These are phyloP conservation scores for Phaeosphaeriaceae sp. DNA, from an alignment of 2,329 filamentous ascomycete genomes.

Conservation along the genomic window DNA sequence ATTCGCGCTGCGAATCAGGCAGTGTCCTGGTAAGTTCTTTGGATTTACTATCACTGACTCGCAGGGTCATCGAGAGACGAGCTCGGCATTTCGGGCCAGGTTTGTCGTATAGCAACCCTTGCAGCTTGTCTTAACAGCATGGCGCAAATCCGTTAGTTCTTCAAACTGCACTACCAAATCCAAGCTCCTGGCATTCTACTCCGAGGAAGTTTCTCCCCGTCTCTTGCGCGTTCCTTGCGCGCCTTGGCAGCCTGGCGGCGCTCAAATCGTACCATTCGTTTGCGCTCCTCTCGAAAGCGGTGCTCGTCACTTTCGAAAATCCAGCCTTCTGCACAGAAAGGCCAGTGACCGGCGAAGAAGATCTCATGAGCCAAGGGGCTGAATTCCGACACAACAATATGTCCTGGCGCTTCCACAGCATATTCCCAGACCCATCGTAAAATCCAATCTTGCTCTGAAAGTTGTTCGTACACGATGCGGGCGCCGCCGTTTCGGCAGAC, in stretches of 20 bases:
- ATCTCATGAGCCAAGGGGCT: neutral
- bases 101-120: no score
- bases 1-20: no score
- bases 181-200: constrained; percentile 19
- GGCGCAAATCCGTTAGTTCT: no score
- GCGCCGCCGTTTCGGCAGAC: neutral
- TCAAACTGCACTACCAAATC: constrained; percentile 18
- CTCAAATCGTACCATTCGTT: neutral
- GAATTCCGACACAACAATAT: constrained; percentile 11
- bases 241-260: constrained; percentile 13
- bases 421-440: constrained; percentile 9
- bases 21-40: no score
- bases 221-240: constrained; percentile 16
- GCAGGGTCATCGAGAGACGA: no score
- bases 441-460: neutral
- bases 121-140: no score
- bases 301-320: neutral
- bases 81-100: no score
- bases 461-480: neutral
- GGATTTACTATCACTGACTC: no score
- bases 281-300: neutral
- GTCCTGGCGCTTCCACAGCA: constrained; percentile 1
- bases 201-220: constrained; percentile 6
- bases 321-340: neutral
- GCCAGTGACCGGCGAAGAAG: neutral